Evolutionary conservation across 495 filamentous ascomycete genomes (phyloP).

Genomic region (Penicillium turbatum): DNA sequence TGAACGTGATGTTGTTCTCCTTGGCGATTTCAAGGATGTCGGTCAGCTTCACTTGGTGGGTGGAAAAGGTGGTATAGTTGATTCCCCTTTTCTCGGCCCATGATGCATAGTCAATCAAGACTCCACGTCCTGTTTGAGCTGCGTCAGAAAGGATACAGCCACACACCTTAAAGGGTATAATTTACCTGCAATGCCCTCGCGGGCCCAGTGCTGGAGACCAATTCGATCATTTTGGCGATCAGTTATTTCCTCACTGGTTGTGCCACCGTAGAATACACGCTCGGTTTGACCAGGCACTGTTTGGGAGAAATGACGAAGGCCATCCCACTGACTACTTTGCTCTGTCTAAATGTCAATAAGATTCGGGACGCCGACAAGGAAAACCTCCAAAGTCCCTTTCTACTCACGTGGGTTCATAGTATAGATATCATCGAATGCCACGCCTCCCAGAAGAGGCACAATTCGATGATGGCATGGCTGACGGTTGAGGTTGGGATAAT

Average conservation of each 20-base stretch:
- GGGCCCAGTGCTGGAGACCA: conserved; percentile 44
- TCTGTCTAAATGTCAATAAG: conserved; percentile 26
- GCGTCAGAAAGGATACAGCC: neutral
- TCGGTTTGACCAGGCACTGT: conserved; percentile 28
- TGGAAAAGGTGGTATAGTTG: conserved; percentile 34
- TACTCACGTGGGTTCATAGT: conserved; percentile 58
- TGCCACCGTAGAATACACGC: conserved; percentile 50
- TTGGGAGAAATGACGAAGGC: conserved; percentile 52
- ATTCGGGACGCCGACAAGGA: neutral
- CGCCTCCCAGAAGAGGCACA: conserved; percentile 36
- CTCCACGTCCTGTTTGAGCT: conserved; percentile 41
- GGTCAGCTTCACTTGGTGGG: conserved; percentile 35
- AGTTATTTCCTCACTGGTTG: conserved; percentile 42
- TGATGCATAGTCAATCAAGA: conserved; percentile 51
- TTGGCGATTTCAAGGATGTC: conserved; percentile 38
- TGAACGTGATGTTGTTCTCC: conserved; percentile 37
- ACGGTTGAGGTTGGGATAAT: conserved; percentile 41
- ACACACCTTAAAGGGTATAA: conserved; percentile 1
- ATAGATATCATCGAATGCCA: conserved; percentile 60
- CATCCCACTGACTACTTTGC: conserved; percentile 70
- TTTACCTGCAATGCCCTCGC: conserved; percentile 43
- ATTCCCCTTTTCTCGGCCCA: conserved; percentile 44
- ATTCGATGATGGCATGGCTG: conserved; percentile 40
- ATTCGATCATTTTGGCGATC: conserved; percentile 49
- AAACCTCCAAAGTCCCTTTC: neutral